These are phyloP conservation scores for Geosmithia flava DNA, from an alignment of 2,329 filamentous ascomycete genomes.

Conservation along the genomic window DNA sequence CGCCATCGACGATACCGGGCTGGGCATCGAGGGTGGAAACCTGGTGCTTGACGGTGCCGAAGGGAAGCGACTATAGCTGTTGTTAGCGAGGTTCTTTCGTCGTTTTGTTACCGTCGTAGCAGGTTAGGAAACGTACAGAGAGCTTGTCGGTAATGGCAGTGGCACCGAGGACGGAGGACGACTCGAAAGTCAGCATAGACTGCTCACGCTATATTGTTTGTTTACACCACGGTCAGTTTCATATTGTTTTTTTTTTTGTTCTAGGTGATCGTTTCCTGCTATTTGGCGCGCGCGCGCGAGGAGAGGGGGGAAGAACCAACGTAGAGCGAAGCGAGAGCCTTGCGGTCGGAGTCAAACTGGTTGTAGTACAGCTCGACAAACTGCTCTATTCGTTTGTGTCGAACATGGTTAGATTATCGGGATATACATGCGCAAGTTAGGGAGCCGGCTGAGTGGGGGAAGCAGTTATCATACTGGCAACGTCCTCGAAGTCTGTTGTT, in stretches of 20 bases:
- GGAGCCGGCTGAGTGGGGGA: no score
- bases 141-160: constrained; percentile 69
- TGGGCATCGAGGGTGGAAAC: constrained; percentile 73
- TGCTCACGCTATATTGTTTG: constrained; percentile 52
- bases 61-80: constrained; percentile 53
- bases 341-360: constrained; percentile 66
- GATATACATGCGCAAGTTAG: no score
- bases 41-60: constrained; percentile 69
- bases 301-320: constrained; percentile 38
- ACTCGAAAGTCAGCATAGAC: constrained; percentile 94
- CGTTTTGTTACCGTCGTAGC: no score
- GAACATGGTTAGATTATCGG: constrained; percentile 1
- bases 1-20: constrained; percentile 50
- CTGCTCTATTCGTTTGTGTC: constrained; percentile 46
- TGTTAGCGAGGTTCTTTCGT: background rate
- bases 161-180: constrained; percentile 49
- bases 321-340: constrained; percentile 59
- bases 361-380: constrained; percentile 89
- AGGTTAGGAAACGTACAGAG: constrained; percentile 46
- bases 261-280: constrained; percentile 2
- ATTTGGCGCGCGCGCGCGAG: background rate
- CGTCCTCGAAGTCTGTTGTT: constrained; percentile 25
- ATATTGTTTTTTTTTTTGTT: background rate
- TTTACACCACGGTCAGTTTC: background rate
- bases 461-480: constrained; percentile 30